Evolutionary conservation across 306 rosid genomes (phyloP).

Genomic region (Trifolium pratense): DNA sequence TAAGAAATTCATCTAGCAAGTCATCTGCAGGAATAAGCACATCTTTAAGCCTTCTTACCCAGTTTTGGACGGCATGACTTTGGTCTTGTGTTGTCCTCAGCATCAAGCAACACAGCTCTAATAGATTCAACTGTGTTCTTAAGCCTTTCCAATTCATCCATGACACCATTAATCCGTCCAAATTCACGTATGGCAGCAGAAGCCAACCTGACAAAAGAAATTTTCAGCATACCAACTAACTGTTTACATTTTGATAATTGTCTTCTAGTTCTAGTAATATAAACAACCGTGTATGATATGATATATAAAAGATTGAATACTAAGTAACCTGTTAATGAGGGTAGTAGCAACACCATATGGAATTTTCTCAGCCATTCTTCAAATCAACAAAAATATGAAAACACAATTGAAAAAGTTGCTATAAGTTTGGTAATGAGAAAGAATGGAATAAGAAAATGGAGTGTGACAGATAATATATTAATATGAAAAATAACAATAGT

Average conservation of each 20-base stretch:
- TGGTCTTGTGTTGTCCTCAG: background rate
- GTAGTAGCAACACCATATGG: background rate
- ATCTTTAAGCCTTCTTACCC: conserved; percentile 17
- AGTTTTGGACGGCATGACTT: background rate
- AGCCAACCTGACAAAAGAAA: background rate
- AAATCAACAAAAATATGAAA: no score
- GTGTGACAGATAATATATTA: no score
- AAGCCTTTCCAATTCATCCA: background rate
- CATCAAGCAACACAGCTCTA: conserved; percentile 23
- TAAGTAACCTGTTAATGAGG: background rate
- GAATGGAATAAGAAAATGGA: no score
- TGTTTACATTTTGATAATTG: no score
- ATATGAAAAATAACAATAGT: no score
- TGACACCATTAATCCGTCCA: conserved; percentile 13
- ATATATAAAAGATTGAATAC: no score
- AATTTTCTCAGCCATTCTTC: background rate
- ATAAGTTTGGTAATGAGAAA: no score
- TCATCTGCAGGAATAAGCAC: background rate
- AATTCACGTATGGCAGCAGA: background rate
- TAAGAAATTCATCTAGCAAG: background rate
- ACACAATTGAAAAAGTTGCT: no score
- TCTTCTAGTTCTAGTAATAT: no score
- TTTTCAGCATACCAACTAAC: no score
- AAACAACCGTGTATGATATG: no score
- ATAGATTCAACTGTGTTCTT: background rate